These are phyloP conservation scores for Mycena capillaripes DNA, from an alignment of 768 basidiomycete species.

Conservation along the genomic window DNA sequence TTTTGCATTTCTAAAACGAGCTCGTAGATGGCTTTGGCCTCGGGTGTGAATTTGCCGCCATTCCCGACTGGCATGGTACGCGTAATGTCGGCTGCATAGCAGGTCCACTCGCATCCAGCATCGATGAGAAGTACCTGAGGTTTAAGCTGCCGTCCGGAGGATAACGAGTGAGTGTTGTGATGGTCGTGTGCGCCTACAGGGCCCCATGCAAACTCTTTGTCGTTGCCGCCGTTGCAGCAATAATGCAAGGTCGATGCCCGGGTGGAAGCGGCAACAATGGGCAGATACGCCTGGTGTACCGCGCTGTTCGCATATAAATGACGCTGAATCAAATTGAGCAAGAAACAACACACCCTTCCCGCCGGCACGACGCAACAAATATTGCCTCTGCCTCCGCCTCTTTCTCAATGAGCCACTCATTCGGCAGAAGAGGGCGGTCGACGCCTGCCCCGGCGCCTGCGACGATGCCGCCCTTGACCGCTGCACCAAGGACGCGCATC, in stretches of 20 bases:
- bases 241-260: conserved; percentile 94
- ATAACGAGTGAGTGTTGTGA: conserved; percentile 63
- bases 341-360: conserved; percentile 79
- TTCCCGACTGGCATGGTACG: conserved; percentile 96
- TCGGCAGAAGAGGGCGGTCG: conserved; percentile 70
- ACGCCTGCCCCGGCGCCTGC: conserved; percentile 59
- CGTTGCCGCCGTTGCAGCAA: conserved; percentile 79
- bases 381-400: conserved; percentile 96
- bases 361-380: conserved; percentile 90
- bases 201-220: conserved; percentile 89
- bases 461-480: conserved; percentile 70
- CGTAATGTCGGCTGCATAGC: conserved; percentile 69
- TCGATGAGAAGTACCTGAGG: conserved; percentile 92
- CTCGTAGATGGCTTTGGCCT: conserved; percentile 86
- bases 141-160: conserved; percentile 57
- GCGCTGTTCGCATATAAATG: conserved; percentile 60
- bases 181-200: conserved; percentile 72
- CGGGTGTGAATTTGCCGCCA: conserved; percentile 87
- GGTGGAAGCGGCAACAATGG: conserved; percentile 90
- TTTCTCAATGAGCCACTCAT: conserved; percentile 91
- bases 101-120: conserved; percentile 91
- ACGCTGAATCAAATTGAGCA: conserved; percentile 3
- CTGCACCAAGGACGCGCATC: conserved; percentile 90
- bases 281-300: conserved; percentile 90
- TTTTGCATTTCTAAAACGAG: conserved; percentile 94